Evolutionary conservation across 768 basidiomycete genomes (phyloP).

Genomic region (Suillus alpinus): DNA sequence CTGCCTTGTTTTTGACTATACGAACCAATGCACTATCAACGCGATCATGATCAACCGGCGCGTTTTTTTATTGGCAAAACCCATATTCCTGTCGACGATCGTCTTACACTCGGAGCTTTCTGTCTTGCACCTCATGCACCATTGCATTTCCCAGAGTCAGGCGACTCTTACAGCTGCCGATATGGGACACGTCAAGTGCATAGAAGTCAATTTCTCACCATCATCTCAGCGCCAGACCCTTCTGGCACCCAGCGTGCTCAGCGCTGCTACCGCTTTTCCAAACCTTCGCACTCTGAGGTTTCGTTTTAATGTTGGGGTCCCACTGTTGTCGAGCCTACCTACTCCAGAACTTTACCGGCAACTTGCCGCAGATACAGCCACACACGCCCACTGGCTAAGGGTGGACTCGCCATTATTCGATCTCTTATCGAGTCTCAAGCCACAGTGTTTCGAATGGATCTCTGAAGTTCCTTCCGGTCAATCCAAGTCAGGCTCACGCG

Average conservation of each 20-base stretch:
- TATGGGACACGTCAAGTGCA: neutral
- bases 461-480: neutral
- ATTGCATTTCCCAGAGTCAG: neutral
- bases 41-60: neutral
- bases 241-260: neutral
- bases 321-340: neutral
- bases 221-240: neutral
- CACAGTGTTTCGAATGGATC: constrained; percentile 6
- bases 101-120: constrained; percentile 3
- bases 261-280: neutral
- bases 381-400: neutral
- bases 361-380: neutral
- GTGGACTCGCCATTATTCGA: constrained; percentile 5
- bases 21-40: neutral
- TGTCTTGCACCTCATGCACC: constrained; percentile 4
- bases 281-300: constrained; percentile 6
- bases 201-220: constrained; percentile 6
- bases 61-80: constrained; percentile 6
- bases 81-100: constrained; percentile 2
- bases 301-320: neutral
- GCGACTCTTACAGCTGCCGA: neutral
- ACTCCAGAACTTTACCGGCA: neutral
- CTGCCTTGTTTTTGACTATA: neutral
- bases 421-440: constrained; percentile 2
- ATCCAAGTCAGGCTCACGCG: neutral